Evolutionary conservation across 148 eudicot genomes (phyloP).

Genomic region (Camellia lanceoleosa): DNA sequence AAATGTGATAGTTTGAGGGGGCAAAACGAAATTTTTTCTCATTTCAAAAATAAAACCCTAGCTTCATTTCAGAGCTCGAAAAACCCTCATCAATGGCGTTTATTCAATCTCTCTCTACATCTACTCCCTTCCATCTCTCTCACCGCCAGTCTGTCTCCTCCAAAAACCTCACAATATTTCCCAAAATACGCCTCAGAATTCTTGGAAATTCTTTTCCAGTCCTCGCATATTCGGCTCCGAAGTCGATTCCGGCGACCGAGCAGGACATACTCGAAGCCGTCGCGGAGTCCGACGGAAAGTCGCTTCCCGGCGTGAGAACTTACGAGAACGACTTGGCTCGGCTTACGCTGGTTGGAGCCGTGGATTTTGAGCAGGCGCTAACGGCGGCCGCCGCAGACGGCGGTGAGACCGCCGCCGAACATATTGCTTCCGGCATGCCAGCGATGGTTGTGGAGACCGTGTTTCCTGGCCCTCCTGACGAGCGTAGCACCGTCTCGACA

Average conservation of each 20-base stretch:
- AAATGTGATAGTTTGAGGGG: too few species aligned
- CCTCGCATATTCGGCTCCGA: conserved; percentile 24
- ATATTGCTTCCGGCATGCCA: conserved; percentile 39
- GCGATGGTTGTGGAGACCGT: conserved; percentile 83
- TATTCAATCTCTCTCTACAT: conserved; percentile 9
- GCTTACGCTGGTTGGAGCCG: conserved; percentile 62
- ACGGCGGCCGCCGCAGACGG: conserved; percentile 95
- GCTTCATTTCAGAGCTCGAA: conserved; percentile 1
- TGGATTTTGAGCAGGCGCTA: conserved; percentile 59
- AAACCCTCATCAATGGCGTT: conserved; percentile 24
- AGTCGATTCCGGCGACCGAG: conserved; percentile 28
- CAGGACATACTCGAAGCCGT: conserved; percentile 54
- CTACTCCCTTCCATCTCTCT: background rate
- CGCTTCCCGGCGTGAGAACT: conserved; percentile 64
- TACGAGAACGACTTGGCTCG: conserved; percentile 78
- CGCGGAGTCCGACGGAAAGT: conserved; percentile 32
- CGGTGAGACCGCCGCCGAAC: conserved; percentile 69
- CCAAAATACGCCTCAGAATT: conserved; percentile 11
- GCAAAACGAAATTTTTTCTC: too few species aligned
- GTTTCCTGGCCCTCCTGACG: conserved; percentile 59
- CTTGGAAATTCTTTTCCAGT: conserved; percentile 3
- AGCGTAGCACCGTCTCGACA: conserved; percentile 65
- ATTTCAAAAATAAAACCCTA: background rate
- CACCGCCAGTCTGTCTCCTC: background rate
- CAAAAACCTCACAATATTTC: background rate